Evolutionary conservation across 2,329 filamentous ascomycete genomes (phyloP).

Genomic region (Alternaria tenuissima): DNA sequence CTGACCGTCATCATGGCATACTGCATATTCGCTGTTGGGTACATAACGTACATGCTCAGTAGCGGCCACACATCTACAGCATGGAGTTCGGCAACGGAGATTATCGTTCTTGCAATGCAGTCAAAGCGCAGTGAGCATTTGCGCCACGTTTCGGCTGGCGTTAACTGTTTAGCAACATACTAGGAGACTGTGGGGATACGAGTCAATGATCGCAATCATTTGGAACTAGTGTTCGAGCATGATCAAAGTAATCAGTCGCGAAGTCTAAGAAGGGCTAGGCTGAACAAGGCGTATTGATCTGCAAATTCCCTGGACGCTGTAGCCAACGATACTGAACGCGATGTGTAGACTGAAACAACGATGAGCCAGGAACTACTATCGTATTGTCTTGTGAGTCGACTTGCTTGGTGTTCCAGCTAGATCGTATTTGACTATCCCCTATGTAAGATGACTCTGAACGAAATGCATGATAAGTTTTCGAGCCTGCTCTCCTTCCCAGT

Average conservation of each 20-base stretch:
- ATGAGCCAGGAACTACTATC: no score
- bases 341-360: no score
- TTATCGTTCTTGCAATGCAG: slow-evolving; percentile 24
- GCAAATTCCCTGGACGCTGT: no score
- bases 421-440: no score
- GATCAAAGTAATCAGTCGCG: not conserved
- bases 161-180: slow-evolving; percentile 21
- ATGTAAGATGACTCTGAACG: no score
- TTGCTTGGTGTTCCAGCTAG: no score
- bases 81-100: slow-evolving; percentile 23
- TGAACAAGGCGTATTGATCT: not conserved
- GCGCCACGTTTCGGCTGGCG: slow-evolving; percentile 15
- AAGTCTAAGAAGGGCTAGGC: not conserved
- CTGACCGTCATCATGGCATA: slow-evolving; percentile 11
- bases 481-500: no score
- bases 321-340: no score
- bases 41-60: slow-evolving; percentile 17
- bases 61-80: slow-evolving; percentile 23
- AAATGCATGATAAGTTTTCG: no score
- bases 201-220: slow-evolving; percentile 3
- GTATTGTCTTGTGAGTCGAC: no score
- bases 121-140: slow-evolving; percentile 18
- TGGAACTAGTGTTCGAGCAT: not conserved
- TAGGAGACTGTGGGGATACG: slow-evolving; percentile 21
- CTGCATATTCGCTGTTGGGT: slow-evolving; percentile 13